A percentile compares a stretch with the other conserved stretches of the same genome.
phyloP scores from a whole-genome alignment of 768 basidiomycete species.

The Leccinum variicolor region DNA sequence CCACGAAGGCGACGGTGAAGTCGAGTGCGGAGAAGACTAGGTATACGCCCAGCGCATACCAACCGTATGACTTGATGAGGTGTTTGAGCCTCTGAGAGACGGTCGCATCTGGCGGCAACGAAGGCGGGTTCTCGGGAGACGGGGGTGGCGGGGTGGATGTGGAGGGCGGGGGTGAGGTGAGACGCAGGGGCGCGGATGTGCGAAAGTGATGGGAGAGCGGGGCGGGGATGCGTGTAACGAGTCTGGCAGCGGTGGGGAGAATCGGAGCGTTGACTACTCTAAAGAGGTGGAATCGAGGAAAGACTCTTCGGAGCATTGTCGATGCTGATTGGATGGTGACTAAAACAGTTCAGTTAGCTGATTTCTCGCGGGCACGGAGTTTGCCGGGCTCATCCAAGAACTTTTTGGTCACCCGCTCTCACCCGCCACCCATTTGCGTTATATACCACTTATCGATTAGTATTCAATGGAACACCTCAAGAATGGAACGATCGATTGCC shows the following conservation, averaged over 20 bases:
- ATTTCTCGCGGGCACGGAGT: background rate
- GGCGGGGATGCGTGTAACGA: conserved; percentile 24
- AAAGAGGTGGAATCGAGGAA: conserved; percentile 46
- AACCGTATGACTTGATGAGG: conserved; percentile 90
- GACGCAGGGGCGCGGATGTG: conserved; percentile 42
- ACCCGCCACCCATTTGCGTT: background rate
- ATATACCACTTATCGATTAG: background rate
- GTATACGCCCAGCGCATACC: conserved; percentile 95
- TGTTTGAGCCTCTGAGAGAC: conserved; percentile 72
- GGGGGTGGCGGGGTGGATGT: conserved; percentile 17
- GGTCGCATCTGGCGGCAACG: conserved; percentile 47
- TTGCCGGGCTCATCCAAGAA: background rate
- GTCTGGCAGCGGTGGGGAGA: conserved; percentile 44
- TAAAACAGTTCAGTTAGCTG: background rate
- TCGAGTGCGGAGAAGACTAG: conserved; percentile 69
- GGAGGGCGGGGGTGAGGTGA: conserved; percentile 31
- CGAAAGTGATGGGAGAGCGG: conserved; percentile 42
- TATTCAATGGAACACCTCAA: background rate
- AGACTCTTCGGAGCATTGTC: conserved; percentile 36
- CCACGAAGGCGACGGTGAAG: conserved; percentile 79
- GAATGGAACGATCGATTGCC: background rate
- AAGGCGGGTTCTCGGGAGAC: conserved; percentile 6
- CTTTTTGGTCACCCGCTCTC: background rate
- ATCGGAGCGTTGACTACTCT: conserved; percentile 42
- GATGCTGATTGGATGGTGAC: background rate